Evolutionary conservation across 2,329 filamentous ascomycete species (phyloP).

Genomic region (Hymenoscyphus repandus): DNA sequence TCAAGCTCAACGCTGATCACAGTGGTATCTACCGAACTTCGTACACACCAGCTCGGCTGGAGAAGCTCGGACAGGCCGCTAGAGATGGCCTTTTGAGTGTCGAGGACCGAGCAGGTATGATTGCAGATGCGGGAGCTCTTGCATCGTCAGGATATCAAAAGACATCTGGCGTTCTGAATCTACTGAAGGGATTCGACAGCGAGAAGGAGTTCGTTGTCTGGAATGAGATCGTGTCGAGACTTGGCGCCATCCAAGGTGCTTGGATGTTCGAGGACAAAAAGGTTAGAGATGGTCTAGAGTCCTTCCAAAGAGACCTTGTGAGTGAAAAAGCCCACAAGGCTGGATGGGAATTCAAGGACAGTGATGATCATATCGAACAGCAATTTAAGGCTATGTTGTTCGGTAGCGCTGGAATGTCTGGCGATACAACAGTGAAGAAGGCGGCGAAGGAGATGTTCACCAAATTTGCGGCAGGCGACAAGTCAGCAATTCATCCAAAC

Average conservation of each 20-base stretch:
- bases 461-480: slow-evolving; percentile 76
- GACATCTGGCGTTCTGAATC: slow-evolving; percentile 80
- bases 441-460: slow-evolving; percentile 87
- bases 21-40: slow-evolving; percentile 88
- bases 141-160: slow-evolving; percentile 89
- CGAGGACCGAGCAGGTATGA: slow-evolving; percentile 91
- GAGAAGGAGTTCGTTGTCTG: slow-evolving; percentile 91
- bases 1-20: slow-evolving; percentile 94
- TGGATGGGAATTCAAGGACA: slow-evolving; percentile 81
- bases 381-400: slow-evolving; percentile 95
- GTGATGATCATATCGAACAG: slow-evolving; percentile 83
- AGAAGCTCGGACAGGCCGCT: slow-evolving; percentile 82
- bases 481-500: slow-evolving; percentile 82
- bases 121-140: slow-evolving; percentile 85
- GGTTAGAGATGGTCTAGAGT: slow-evolving; percentile 69
- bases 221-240: slow-evolving; percentile 80
- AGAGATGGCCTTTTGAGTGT: slow-evolving; percentile 75
- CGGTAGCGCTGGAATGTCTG: slow-evolving; percentile 71
- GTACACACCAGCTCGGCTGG: slow-evolving; percentile 76
- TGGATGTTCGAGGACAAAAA: slow-evolving; percentile 84
- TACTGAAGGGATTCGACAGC: slow-evolving; percentile 79
- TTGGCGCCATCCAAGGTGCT: slow-evolving; percentile 72
- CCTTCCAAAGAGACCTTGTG: slow-evolving; percentile 75
- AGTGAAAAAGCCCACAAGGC: slow-evolving; percentile 77
- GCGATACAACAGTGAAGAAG: slow-evolving; percentile 71